Evolutionary conservation across 2,329 filamentous ascomycete genomes (phyloP).

Genomic region (Sordariomycetes sp.): DNA sequence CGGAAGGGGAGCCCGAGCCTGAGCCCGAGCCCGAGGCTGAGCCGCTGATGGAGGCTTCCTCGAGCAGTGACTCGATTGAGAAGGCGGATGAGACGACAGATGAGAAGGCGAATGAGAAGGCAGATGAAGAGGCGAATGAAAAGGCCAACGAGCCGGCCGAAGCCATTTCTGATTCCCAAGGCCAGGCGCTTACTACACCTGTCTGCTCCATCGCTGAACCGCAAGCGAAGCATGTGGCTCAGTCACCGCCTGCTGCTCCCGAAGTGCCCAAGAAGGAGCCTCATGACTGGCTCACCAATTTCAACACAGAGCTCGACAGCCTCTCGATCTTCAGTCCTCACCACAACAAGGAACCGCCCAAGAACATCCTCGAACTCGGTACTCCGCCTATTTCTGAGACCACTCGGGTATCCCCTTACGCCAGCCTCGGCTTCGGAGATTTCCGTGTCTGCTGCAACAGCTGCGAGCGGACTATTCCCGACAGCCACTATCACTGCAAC

Average conservation of each 20-base stretch:
- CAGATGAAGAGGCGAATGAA: background rate
- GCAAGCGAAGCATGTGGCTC: background rate
- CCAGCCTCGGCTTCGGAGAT: slow-evolving; percentile 10
- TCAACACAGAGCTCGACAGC: background rate
- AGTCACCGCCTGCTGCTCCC: background rate
- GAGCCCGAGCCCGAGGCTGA: background rate
- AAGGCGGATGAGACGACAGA: background rate
- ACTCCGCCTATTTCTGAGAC: background rate
- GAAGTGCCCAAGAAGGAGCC: background rate
- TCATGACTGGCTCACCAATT: background rate
- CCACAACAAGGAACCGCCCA: background rate
- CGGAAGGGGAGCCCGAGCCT: slow-evolving; percentile 15
- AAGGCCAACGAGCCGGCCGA: background rate
- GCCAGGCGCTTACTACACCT: background rate
- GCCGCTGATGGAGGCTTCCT: background rate
- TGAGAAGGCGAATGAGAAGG: background rate
- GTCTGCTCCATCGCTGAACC: background rate
- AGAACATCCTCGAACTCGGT: background rate
- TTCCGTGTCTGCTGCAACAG: slow-evolving; percentile 93
- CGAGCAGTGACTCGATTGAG: background rate
- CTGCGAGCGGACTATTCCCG: slow-evolving; percentile 66
- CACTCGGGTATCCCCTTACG: background rate
- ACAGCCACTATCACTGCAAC: slow-evolving; percentile 87
- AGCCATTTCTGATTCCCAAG: background rate
- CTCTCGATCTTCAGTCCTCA: background rate